Conservation (phyloP, 2,329 filamentous ascomycete genomes). For the Periconia digitata region DNA sequence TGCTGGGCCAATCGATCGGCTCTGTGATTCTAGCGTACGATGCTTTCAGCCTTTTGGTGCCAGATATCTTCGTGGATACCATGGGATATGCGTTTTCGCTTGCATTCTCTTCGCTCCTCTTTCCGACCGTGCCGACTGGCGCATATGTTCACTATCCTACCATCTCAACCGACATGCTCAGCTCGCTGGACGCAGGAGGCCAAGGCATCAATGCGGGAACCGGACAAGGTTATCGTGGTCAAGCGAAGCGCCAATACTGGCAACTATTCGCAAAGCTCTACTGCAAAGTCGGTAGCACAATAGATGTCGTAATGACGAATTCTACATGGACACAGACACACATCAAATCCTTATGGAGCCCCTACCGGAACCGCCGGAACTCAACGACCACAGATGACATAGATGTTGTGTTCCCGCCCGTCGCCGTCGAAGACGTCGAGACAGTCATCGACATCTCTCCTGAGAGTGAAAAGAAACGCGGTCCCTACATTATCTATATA, state of each 20-base stretch:
- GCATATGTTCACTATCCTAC: conserved; percentile 98
- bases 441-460: conserved; percentile 70
- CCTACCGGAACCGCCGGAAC: conserved; percentile 45
- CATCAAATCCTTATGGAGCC: conserved; percentile 77
- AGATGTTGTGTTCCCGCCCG: conserved; percentile 85
- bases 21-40: conserved; percentile 88
- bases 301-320: conserved; percentile 97
- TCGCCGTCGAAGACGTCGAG: conserved; percentile 83
- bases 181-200: conserved; percentile 64
- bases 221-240: conserved; percentile 70
- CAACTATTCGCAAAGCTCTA: conserved; percentile 80
- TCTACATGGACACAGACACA: conserved; percentile 86
- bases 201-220: conserved; percentile 80
- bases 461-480: conserved; percentile 68
- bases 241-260: conserved; percentile 82
- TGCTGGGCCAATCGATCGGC: conserved; percentile 90
- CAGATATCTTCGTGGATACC: conserved; percentile 93
- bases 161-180: conserved; percentile 96
- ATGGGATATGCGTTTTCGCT: conserved; percentile 97
- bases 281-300: conserved; percentile 75
- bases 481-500: conserved; percentile 82
- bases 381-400: conserved; percentile 59
- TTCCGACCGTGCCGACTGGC: conserved; percentile 76
- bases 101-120: conserved; percentile 79
- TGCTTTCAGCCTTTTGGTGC: conserved; percentile 86